These are phyloP conservation scores for Kondoa malvinella DNA, from an alignment of 768 basidiomycete species.

Conservation along the genomic window DNA sequence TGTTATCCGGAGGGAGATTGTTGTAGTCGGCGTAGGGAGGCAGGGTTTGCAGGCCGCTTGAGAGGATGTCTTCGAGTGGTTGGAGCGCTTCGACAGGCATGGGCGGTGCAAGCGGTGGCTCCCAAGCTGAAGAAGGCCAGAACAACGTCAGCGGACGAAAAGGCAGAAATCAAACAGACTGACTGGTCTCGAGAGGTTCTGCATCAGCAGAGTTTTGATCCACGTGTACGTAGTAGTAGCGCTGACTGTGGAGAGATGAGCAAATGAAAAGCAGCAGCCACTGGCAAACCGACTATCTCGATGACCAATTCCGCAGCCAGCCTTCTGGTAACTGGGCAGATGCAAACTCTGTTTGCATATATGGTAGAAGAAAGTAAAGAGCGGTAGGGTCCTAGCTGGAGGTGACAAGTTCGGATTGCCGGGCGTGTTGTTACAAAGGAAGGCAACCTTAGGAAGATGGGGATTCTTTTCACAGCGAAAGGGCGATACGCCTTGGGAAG, in stretches of 20 bases:
- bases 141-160: not conserved
- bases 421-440: not conserved
- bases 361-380: too few species aligned
- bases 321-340: too few species aligned
- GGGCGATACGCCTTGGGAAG: not conserved
- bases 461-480: not conserved
- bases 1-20: too few species aligned
- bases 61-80: too few species aligned
- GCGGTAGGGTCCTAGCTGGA: too few species aligned
- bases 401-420: too few species aligned
- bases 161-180: not conserved
- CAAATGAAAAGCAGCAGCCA: not conserved
- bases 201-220: not conserved
- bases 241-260: not conserved
- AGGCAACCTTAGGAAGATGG: not conserved
- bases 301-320: not conserved
- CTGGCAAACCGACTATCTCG: not conserved
- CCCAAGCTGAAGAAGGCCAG: too few species aligned
- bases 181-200: not conserved
- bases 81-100: too few species aligned
- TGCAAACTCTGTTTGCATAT: too few species aligned
- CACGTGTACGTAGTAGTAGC: not conserved
- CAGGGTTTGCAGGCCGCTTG: too few species aligned
- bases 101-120: too few species aligned
- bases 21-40: too few species aligned